A percentile compares a stretch with the other conserved stretches of the same genome.
phyloP scores from a whole-genome alignment of 2,329 filamentous ascomycete species.

The Aspergillus sergii region DNA sequence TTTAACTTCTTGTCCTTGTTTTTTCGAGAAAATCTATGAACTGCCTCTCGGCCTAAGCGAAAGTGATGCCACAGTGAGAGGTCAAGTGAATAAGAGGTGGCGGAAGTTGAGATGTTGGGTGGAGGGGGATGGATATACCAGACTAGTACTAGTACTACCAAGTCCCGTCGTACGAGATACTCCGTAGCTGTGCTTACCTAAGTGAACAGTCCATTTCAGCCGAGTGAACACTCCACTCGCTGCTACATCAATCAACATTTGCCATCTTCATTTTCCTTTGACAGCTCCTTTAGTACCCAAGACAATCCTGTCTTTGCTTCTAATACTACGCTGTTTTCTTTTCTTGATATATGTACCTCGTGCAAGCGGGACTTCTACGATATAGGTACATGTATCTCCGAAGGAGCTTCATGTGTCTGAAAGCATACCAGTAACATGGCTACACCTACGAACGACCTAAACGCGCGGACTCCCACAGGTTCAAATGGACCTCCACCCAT shows the following conservation, averaged over 20 bases:
- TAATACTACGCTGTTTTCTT: not conserved
- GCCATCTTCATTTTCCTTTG: not conserved
- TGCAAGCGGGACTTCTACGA: constrained; percentile 58
- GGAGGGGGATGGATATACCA: not conserved
- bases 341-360: not conserved
- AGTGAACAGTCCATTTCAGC: not conserved
- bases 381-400: constrained; percentile 5
- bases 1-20: not conserved
- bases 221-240: not conserved
- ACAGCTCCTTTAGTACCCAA: not conserved
- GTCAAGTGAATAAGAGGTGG: not conserved
- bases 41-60: not conserved
- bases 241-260: not conserved
- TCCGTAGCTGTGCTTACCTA: not conserved
- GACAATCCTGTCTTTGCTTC: not conserved
- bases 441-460: constrained; percentile 47
- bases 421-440: constrained; percentile 28
- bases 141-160: too few species aligned
- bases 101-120: not conserved
- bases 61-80: not conserved
- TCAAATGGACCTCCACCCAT: constrained; percentile 47
- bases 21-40: not conserved
- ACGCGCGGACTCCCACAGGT: constrained; percentile 51
- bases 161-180: not conserved
- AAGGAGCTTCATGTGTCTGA: not conserved